Conservation (phyloP, 257 asterid genomes). For the Gardenia jasminoides region DNA sequence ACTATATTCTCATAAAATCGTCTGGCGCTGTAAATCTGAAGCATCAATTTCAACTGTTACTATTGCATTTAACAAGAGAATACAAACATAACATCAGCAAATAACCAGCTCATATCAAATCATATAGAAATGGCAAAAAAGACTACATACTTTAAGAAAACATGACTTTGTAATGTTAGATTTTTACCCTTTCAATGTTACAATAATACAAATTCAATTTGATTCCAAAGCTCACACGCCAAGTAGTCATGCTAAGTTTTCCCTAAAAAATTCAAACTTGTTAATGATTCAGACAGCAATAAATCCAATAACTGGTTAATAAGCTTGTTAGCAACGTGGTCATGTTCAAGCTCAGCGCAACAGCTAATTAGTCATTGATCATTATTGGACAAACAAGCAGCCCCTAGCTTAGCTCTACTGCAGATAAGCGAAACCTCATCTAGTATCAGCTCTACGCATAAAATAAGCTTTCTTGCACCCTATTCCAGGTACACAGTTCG, state of each 20-base stretch:
- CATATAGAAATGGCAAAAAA: neutral
- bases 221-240: neutral
- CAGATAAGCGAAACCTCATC: neutral
- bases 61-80: neutral
- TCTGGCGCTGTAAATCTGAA: slow-evolving; percentile 56
- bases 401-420: neutral
- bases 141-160: neutral
- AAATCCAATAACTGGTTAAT: neutral
- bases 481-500: neutral
- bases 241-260: neutral
- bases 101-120: neutral
- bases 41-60: slow-evolving; percentile 1
- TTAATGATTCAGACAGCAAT: neutral
- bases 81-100: neutral
- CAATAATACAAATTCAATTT: neutral
- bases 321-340: neutral
- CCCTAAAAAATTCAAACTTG: neutral
- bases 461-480: neutral
- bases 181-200: neutral
- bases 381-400: neutral
- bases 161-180: neutral
- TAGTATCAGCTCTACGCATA: neutral
- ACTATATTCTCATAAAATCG: slow-evolving; percentile 91
- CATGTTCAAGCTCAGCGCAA: neutral
- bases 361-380: neutral